These are phyloP conservation scores for Microcyclospora pomicola DNA, from an alignment of 2,329 filamentous ascomycete genomes.

Conservation along the genomic window DNA sequence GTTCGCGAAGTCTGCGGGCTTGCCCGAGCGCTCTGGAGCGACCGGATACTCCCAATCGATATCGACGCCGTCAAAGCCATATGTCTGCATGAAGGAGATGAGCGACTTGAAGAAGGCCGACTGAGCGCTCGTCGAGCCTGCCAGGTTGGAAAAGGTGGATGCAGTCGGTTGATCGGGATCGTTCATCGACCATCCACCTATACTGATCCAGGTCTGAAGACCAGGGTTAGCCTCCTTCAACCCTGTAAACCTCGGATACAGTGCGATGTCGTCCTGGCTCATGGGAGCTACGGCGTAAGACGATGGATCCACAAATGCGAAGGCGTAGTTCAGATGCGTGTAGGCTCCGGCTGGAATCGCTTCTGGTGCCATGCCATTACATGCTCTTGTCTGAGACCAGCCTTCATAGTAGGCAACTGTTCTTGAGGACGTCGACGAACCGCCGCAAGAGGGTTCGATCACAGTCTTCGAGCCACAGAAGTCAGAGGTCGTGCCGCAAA, in stretches of 20 bases:
- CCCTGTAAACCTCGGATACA: constrained; percentile 3
- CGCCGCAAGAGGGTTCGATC: constrained; percentile 3
- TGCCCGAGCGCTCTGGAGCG: constrained; percentile 25
- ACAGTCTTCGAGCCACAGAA: constrained; percentile 4
- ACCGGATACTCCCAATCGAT: constrained; percentile 13
- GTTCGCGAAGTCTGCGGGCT: constrained; percentile 24
- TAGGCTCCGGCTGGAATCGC: constrained; percentile 3
- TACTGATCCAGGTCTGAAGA: constrained; percentile 23
- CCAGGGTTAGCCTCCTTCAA: constrained; percentile 22
- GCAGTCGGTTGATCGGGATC: constrained; percentile 12
- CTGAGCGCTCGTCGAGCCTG: constrained; percentile 7
- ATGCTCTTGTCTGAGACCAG: constrained; percentile 6
- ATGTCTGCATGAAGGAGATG: constrained; percentile 5
- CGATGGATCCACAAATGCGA: constrained; percentile 12
- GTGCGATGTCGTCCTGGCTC: constrained; percentile 2
- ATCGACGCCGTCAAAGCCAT: constrained; percentile 11
- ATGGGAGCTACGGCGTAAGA: constrained; percentile 16
- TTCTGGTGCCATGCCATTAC: constrained; percentile 3
- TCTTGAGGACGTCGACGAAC: not conserved
- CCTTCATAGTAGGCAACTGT: constrained; percentile 11
- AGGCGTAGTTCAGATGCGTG: constrained; percentile 7
- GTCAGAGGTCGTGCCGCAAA: constrained; percentile 6
- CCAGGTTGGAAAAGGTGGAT: constrained; percentile 22
- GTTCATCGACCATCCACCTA: constrained; percentile 32
- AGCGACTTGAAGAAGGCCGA: constrained; percentile 1